These are phyloP conservation scores for Mycena latifolia DNA, from an alignment of 768 basidiomycete species.

Conservation along the genomic window DNA sequence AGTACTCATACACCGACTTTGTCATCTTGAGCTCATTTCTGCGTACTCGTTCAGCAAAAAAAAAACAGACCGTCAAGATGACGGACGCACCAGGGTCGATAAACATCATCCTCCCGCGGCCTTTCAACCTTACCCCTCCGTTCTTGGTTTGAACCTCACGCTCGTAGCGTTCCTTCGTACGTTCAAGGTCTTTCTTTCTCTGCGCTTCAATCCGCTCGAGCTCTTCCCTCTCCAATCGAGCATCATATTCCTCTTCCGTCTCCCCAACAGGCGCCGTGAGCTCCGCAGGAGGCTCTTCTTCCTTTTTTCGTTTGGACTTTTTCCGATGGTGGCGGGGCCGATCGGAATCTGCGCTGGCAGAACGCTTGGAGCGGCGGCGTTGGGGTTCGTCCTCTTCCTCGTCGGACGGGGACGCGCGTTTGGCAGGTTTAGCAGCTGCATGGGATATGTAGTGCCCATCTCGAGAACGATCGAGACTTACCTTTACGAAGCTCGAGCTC, in stretches of 20 bases:
- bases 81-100: constrained; percentile 63
- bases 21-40: constrained; percentile 21
- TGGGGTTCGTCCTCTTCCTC: constrained; percentile 23
- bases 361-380: constrained; percentile 35
- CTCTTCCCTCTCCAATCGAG: constrained; percentile 76
- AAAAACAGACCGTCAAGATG: constrained; percentile 13
- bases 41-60: background rate
- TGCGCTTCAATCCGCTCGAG: constrained; percentile 64
- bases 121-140: constrained; percentile 74
- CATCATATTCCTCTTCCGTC: constrained; percentile 82
- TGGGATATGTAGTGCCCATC: background rate
- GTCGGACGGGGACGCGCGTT: constrained; percentile 21
- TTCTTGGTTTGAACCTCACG: constrained; percentile 48
- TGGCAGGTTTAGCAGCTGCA: constrained; percentile 31
- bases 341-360: constrained; percentile 44
- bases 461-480: constrained; percentile 12
- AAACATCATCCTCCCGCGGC: constrained; percentile 79
- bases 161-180: constrained; percentile 55
- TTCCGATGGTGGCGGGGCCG: constrained; percentile 37
- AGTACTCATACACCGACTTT: too few species aligned
- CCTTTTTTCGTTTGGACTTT: constrained; percentile 37
- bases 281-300: constrained; percentile 29
- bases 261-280: constrained; percentile 50
- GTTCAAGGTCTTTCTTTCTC: constrained; percentile 62
- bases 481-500: constrained; percentile 81